These are phyloP conservation scores for Phlebiopsis flavidoalba DNA, from an alignment of 768 basidiomycete species.

Conservation along the genomic window DNA sequence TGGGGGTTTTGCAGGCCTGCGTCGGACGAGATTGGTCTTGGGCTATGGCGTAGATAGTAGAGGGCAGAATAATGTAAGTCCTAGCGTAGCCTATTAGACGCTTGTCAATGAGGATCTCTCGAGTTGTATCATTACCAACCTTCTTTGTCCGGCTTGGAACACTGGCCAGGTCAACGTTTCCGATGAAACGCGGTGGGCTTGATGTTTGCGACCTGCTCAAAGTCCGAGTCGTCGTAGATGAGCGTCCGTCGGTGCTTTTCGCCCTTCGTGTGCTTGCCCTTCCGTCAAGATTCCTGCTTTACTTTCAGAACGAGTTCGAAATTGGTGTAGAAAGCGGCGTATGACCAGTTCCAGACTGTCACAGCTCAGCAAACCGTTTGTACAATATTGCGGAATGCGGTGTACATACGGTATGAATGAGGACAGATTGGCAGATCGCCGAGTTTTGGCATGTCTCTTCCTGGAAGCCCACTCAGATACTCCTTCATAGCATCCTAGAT, in stretches of 20 bases:
- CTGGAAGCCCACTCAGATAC: constrained; percentile 48
- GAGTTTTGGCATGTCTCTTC: constrained; percentile 35
- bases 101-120: background rate
- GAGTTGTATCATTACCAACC: constrained; percentile 24
- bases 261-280: constrained; percentile 33
- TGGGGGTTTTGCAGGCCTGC: constrained; percentile 47
- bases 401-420: constrained; percentile 45
- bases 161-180: constrained; percentile 42
- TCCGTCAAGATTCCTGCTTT: constrained; percentile 28
- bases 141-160: constrained; percentile 41
- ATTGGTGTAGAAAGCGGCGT: background rate
- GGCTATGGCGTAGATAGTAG: constrained; percentile 60
- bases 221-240: constrained; percentile 45
- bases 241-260: constrained; percentile 22
- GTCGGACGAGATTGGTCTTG: constrained; percentile 39
- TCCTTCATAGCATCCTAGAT: constrained; percentile 38
- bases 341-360: constrained; percentile 15
- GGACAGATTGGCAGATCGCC: constrained; percentile 38
- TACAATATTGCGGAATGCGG: background rate
- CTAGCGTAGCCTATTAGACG: constrained; percentile 37
- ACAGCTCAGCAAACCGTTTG: background rate
- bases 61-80: constrained; percentile 48
- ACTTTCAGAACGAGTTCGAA: background rate
- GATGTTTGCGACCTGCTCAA: constrained; percentile 33
- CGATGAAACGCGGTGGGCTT: constrained; percentile 40